Conservation (phyloP, 2,329 filamentous ascomycete genomes). For the Xylariaceae sp. region DNA sequence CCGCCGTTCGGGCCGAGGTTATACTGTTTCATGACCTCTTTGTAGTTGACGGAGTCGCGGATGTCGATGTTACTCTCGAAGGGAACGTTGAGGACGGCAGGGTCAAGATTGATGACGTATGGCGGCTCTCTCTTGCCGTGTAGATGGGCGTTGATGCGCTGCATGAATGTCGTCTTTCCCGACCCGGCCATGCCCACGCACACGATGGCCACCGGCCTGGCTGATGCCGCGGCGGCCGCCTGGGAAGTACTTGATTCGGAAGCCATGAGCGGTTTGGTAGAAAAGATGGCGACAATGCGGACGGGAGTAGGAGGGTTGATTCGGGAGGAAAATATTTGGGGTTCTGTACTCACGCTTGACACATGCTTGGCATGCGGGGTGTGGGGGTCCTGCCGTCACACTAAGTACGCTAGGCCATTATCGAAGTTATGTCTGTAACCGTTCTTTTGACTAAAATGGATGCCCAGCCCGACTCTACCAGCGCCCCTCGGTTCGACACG, state of each 20-base stretch:
- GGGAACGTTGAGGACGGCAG: constrained; percentile 85
- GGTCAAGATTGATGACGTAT: constrained; percentile 96
- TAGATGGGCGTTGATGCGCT: constrained; percentile 89
- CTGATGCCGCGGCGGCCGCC: constrained; percentile 6
- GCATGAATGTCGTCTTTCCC: constrained; percentile 99
- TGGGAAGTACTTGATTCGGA: constrained; percentile 17
- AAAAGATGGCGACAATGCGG: neutral
- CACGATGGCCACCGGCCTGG: constrained; percentile 57
- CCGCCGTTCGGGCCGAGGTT: constrained; percentile 96
- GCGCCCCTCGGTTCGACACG: too few relatives aligned
- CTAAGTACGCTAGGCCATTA: too few relatives aligned
- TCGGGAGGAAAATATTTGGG: constrained; percentile 7
- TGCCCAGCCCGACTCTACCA: too few relatives aligned
- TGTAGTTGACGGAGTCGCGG: constrained; percentile 97
- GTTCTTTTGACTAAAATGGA: too few relatives aligned
- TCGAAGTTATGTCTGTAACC: too few relatives aligned
- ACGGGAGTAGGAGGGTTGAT: neutral
- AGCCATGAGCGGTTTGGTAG: constrained; percentile 8
- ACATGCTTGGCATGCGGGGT: too few relatives aligned
- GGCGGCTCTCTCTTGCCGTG: constrained; percentile 75
- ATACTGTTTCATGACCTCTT: constrained; percentile 99
- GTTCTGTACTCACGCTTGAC: neutral
- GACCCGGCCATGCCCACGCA: constrained; percentile 98
- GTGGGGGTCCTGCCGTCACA: too few relatives aligned
- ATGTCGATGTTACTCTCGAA: constrained; percentile 99